These are phyloP conservation scores for Antitrichia curtipendula DNA, from an alignment of 225 moss, liverwort and hornwort genomes.

Conservation along the genomic window DNA sequence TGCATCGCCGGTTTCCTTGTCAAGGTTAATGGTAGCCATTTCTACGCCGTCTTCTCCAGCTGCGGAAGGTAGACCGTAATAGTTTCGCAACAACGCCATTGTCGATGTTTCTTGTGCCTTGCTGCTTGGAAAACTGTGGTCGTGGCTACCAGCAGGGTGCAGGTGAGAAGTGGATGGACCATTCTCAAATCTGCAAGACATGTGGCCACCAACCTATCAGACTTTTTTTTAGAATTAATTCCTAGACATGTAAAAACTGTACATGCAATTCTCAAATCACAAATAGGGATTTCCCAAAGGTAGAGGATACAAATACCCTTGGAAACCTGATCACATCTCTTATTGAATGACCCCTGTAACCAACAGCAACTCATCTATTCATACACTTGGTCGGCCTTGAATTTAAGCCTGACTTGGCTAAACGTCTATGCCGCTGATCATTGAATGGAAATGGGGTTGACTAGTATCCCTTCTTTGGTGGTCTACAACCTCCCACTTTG, in stretches of 20 bases:
- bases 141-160: conserved; percentile 1
- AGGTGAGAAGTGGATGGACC: background rate
- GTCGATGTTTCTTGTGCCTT: conserved; percentile 56
- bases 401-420: background rate
- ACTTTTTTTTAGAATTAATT: background rate
- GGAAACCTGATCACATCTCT: background rate
- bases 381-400: background rate
- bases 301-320: background rate
- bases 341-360: background rate
- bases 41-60: conserved; percentile 61
- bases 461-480: background rate
- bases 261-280: background rate
- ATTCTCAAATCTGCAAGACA: conserved; percentile 9
- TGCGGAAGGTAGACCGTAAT: conserved; percentile 67
- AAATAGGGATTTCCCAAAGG: background rate
- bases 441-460: background rate
- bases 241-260: background rate
- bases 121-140: background rate
- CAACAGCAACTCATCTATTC: background rate
- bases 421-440: background rate
- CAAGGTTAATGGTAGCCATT: conserved; percentile 75
- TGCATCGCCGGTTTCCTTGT: conserved; percentile 50
- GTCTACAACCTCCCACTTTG: background rate
- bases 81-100: conserved; percentile 86
- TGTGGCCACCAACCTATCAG: background rate